Conservation (phyloP, 441 rosid species). For the Jatropha multifida region DNA sequence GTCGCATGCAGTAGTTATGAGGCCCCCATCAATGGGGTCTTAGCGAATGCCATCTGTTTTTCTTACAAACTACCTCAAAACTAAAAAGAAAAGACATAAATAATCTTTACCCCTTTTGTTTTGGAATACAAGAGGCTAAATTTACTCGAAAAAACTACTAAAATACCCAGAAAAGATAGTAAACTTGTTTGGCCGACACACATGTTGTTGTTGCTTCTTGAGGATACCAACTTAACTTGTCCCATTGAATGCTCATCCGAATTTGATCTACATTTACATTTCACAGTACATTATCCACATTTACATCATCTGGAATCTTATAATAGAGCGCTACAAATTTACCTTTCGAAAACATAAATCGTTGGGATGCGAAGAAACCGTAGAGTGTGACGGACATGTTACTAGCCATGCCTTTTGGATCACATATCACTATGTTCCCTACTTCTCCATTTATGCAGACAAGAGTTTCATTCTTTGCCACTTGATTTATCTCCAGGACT, state of each 20-base stretch:
- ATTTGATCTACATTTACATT: too few relatives aligned
- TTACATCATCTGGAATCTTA: too few relatives aligned
- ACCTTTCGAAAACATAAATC: not conserved
- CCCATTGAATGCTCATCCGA: too few relatives aligned
- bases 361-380: not conserved
- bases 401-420: not conserved
- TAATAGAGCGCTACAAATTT: too few relatives aligned
- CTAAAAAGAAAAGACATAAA: not conserved
- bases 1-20: not conserved
- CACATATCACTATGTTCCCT: not conserved
- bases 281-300: too few relatives aligned
- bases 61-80: not conserved
- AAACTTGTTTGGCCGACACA: too few relatives aligned
- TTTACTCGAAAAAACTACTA: not conserved
- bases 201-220: too few relatives aligned
- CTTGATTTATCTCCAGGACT: too few relatives aligned
- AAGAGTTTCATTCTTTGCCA: too few relatives aligned
- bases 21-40: conserved; percentile 1
- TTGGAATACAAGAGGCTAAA: not conserved
- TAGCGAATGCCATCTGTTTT: conserved; percentile 10
- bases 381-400: not conserved
- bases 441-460: not conserved
- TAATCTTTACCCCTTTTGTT: not conserved
- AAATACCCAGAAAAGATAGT: too few relatives aligned
- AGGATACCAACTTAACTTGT: too few relatives aligned